Percentiles rank a stretch among this genome's conserved stretches.
phyloP scores from a whole-genome alignment of 140 eudicot genomes.

The Bidens hawaiensis region DNA sequence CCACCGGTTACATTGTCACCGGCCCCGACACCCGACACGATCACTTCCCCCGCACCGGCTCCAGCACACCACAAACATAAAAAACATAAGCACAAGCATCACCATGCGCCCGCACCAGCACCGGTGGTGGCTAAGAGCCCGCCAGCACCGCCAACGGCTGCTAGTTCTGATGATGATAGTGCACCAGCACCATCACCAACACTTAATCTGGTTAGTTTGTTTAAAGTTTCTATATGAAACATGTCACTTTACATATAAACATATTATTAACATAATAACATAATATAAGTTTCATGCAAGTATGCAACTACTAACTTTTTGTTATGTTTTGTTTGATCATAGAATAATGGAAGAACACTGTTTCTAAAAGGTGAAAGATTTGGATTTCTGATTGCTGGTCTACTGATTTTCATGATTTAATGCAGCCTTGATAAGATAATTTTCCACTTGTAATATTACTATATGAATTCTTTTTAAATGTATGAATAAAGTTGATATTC shows the following conservation, averaged over 20 bases:
- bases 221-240: not conserved
- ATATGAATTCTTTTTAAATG: conserved; percentile 13
- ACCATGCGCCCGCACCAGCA: conserved; percentile 91
- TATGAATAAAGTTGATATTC: conserved; percentile 8
- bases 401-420: conserved; percentile 47
- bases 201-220: conserved; percentile 53
- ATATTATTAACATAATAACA: too few species aligned
- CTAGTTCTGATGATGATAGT: conserved; percentile 45
- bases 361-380: conserved; percentile 40
- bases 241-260: not conserved
- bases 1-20: conserved; percentile 45
- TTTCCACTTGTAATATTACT: conserved; percentile 9
- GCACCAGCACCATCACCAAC: conserved; percentile 83
- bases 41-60: conserved; percentile 71
- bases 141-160: conserved; percentile 69
- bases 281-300: not conserved
- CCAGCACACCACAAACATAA: conserved; percentile 45
- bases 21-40: conserved; percentile 38
- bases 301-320: conserved; percentile 23
- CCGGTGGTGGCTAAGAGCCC: conserved; percentile 59
- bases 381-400: conserved; percentile 37
- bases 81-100: conserved; percentile 65
- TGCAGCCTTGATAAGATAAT: not conserved
- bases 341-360: conserved; percentile 59
- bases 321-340: conserved; percentile 22